Evolutionary conservation across 164 flowering plant genomes (phyloP).

Genomic region (Kalanchoe fedtschenkoi): DNA sequence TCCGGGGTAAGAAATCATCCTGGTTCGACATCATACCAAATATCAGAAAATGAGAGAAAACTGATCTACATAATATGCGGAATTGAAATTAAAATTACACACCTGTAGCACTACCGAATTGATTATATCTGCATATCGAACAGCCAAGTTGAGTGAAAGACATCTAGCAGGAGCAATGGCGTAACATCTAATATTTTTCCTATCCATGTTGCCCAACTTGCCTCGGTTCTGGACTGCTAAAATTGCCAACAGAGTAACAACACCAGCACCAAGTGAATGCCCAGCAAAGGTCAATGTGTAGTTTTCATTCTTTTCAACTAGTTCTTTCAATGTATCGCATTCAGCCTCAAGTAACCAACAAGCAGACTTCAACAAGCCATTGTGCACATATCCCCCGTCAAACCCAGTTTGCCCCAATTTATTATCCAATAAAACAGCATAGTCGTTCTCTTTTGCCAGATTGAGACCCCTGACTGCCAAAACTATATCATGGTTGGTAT

Average conservation of each 20-base stretch:
- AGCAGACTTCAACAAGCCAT: conserved; percentile 75
- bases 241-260: conserved; percentile 56
- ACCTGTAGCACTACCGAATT: conserved; percentile 84
- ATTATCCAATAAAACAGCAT: conserved; percentile 59
- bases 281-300: conserved; percentile 66
- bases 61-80: not conserved
- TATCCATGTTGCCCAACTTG: conserved; percentile 44
- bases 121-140: conserved; percentile 83
- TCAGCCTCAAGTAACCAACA: conserved; percentile 60
- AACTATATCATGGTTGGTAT: conserved; percentile 46
- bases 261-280: conserved; percentile 83
- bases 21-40: conserved; percentile 12
- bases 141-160: conserved; percentile 89
- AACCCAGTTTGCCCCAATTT: conserved; percentile 61
- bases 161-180: conserved; percentile 88
- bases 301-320: conserved; percentile 28
- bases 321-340: conserved; percentile 32
- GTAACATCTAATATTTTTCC: conserved; percentile 44
- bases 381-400: conserved; percentile 83
- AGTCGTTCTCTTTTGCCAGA: conserved; percentile 61
- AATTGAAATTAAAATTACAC: not conserved
- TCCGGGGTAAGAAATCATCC: conserved; percentile 97
- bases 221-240: conserved; percentile 52
- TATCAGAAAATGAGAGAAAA: not conserved
- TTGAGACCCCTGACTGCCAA: conserved; percentile 81